phyloP scores from a whole-genome alignment of 352 stramenopile genomes.

The Lagenidium giganteum region DNA sequence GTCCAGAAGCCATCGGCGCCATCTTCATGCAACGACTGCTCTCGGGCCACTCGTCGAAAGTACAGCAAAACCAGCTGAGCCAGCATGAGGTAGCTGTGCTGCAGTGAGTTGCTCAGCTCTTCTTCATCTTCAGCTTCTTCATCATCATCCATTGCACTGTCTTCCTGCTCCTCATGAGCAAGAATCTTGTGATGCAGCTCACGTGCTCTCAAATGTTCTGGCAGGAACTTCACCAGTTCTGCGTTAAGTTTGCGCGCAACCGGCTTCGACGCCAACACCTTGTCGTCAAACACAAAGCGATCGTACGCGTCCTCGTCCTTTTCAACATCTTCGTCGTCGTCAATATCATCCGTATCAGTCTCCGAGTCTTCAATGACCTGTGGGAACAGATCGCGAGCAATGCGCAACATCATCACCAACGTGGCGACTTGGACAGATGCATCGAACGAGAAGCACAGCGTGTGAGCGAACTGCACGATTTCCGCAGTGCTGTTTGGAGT shows the following conservation, averaged over 20 bases:
- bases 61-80: conserved; percentile 77
- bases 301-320: conserved; percentile 35
- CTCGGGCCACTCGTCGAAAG: conserved; percentile 68
- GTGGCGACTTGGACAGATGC: conserved; percentile 50
- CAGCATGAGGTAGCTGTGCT: conserved; percentile 77
- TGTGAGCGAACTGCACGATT: conserved; percentile 58
- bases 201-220: conserved; percentile 52
- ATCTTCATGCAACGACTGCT: conserved; percentile 58
- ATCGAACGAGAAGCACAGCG: conserved; percentile 49
- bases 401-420: conserved; percentile 53
- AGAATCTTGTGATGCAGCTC: conserved; percentile 76
- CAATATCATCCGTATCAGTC: conserved; percentile 66
- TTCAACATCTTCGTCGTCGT: conserved; percentile 44
- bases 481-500: conserved; percentile 16
- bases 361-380: conserved; percentile 68
- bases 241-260: conserved; percentile 53
- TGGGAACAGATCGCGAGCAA: conserved; percentile 56
- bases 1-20: conserved; percentile 46
- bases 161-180: conserved; percentile 33
- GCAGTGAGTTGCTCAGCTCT: conserved; percentile 29
- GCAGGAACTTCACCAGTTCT: conserved; percentile 64
- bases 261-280: conserved; percentile 27
- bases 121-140: conserved; percentile 29
- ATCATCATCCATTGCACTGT: conserved; percentile 3
- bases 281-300: conserved; percentile 32